phyloP scores from a whole-genome alignment of 2,329 filamentous ascomycete genomes.

The Fusarium vanettenii region DNA sequence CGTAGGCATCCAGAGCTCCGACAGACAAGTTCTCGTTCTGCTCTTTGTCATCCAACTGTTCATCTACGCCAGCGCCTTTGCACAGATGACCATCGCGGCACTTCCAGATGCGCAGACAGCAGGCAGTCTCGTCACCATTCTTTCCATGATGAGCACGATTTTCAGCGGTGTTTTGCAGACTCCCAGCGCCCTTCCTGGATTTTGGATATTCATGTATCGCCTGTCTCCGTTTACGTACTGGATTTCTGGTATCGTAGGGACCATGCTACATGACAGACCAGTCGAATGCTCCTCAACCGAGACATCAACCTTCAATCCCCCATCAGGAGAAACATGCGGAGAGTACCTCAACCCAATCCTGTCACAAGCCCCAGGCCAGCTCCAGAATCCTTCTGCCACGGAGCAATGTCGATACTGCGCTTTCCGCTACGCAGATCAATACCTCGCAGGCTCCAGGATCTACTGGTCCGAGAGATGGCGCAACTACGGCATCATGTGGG shows the following conservation, averaged over 20 bases:
- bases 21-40: slow-evolving; percentile 73
- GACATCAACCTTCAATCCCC: slow-evolving; percentile 72
- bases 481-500: slow-evolving; percentile 78
- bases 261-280: slow-evolving; percentile 67
- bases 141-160: slow-evolving; percentile 68
- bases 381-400: slow-evolving; percentile 71
- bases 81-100: slow-evolving; percentile 78
- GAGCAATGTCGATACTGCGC: slow-evolving; percentile 74
- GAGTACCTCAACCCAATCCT: slow-evolving; percentile 72
- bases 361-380: slow-evolving; percentile 60
- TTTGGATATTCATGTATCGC: slow-evolving; percentile 83
- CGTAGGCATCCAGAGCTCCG: slow-evolving; percentile 58
- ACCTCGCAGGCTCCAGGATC: slow-evolving; percentile 58
- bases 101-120: slow-evolving; percentile 77
- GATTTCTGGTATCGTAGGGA: slow-evolving; percentile 75
- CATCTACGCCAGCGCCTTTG: slow-evolving; percentile 78
- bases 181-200: slow-evolving; percentile 69
- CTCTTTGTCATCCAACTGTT: slow-evolving; percentile 74
- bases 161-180: slow-evolving; percentile 75
- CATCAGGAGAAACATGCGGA: slow-evolving; percentile 70
- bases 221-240: slow-evolving; percentile 76
- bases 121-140: slow-evolving; percentile 69
- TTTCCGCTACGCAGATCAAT: slow-evolving; percentile 72
- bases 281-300: slow-evolving; percentile 68
- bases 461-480: slow-evolving; percentile 70